These are phyloP conservation scores for Heterobasidion occidentale DNA, from an alignment of 1,284 basidiomycete species.

Conservation along the genomic window DNA sequence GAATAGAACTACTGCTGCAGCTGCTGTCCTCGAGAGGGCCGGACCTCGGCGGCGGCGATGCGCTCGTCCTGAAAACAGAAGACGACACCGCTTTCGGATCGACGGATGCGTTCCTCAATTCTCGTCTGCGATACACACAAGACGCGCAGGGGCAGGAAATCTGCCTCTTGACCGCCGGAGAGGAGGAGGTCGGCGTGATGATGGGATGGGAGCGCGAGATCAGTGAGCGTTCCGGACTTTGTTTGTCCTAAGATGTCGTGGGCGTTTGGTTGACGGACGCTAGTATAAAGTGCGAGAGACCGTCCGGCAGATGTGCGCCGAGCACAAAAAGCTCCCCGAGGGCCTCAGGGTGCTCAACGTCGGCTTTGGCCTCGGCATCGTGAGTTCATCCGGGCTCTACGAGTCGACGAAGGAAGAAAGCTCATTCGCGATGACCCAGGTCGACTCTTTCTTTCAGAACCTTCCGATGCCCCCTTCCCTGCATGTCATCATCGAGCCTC, in stretches of 20 bases:
- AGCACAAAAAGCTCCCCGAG: conserved; percentile 36
- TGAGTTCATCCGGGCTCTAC: conserved; percentile 30
- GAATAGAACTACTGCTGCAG: conserved; percentile 56
- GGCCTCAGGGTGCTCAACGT: conserved; percentile 79
- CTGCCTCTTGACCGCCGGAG: conserved; percentile 66
- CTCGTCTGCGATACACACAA: conserved; percentile 61
- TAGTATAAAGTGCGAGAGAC: conserved; percentile 56
- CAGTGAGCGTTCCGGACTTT: conserved; percentile 36
- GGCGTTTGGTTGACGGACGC: conserved; percentile 14
- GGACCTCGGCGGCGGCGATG: conserved; percentile 3
- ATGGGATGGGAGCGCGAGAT: conserved; percentile 91
- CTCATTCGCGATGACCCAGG: conserved; percentile 32
- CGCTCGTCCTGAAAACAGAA: conserved; percentile 43
- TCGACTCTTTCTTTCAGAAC: conserved; percentile 78
- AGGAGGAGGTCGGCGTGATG: conserved; percentile 82
- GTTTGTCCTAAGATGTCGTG: not conserved
- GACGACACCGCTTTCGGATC: conserved; percentile 70
- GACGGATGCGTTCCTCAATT: conserved; percentile 69
- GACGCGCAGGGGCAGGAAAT: conserved; percentile 79
- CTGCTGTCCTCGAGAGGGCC: conserved; percentile 31
- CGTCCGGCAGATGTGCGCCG: conserved; percentile 50
- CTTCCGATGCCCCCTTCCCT: conserved; percentile 51
- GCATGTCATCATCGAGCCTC: conserved; percentile 94
- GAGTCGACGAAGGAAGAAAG: not conserved
- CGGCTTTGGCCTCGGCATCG: conserved; percentile 93